Conservation (phyloP, 352 stramenopile species). For the Globisporangium cylindrosporum region DNA sequence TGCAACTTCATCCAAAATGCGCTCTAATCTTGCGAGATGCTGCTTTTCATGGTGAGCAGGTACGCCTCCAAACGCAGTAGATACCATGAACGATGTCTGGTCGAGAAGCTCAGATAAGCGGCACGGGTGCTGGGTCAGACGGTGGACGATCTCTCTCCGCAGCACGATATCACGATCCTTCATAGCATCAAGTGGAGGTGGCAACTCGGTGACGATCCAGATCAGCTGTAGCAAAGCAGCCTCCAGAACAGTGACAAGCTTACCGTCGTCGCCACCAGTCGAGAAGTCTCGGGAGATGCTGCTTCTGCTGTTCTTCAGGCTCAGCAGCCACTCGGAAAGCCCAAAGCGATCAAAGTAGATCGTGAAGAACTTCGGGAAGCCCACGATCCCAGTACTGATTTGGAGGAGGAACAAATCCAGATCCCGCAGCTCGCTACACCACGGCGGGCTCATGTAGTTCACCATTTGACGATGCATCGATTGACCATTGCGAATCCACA, state of each 20-base stretch:
- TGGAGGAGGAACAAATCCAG: conserved; percentile 77
- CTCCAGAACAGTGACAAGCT: conserved; percentile 67
- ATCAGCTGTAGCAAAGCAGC: conserved; percentile 80
- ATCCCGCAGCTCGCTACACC: conserved; percentile 70
- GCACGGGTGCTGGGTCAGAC: conserved; percentile 69
- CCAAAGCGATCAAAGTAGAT: conserved; percentile 84
- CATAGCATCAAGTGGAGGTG: conserved; percentile 56
- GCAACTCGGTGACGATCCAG: conserved; percentile 86
- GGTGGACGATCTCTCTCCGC: conserved; percentile 86
- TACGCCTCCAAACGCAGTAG: conserved; percentile 64
- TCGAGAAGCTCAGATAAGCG: conserved; percentile 74
- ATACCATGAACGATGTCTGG: conserved; percentile 74
- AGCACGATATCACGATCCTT: conserved; percentile 62
- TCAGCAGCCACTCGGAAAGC: conserved; percentile 68
- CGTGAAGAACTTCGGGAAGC: conserved; percentile 68
- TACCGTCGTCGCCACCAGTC: conserved; percentile 41
- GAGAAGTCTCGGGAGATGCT: conserved; percentile 41
- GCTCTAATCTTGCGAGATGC: conserved; percentile 55
- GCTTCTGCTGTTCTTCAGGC: conserved; percentile 49
- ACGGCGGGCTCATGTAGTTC: conserved; percentile 74
- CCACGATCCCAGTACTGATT: conserved; percentile 51
- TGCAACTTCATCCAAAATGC: conserved; percentile 68
- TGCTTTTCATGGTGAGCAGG: conserved; percentile 61
- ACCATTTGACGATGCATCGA: conserved; percentile 81
- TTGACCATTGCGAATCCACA: conserved; percentile 86